These are phyloP conservation scores for Penicillium parvum DNA, from an alignment of 495 filamentous ascomycete species.

Conservation along the genomic window DNA sequence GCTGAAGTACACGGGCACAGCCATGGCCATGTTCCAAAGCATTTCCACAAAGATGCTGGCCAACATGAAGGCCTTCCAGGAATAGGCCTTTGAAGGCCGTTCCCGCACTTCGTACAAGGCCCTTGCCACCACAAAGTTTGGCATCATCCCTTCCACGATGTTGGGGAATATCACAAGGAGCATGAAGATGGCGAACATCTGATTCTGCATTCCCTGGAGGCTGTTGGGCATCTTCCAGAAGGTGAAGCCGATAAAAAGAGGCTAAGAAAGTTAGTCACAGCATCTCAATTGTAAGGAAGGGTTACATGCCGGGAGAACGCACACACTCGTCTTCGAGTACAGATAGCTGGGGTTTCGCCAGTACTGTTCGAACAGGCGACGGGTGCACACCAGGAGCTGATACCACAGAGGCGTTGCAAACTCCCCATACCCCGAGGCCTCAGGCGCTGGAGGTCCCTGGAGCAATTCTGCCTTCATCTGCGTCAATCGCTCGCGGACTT, in stretches of 20 bases:
- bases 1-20: conserved; percentile 38
- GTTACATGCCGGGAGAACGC: too few species aligned
- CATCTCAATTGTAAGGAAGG: too few species aligned
- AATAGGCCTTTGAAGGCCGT: conserved; percentile 45
- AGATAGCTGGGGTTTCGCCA: conserved; percentile 53
- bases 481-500: conserved; percentile 62
- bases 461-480: conserved; percentile 54
- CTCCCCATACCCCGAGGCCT: too few species aligned
- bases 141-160: conserved; percentile 57
- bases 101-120: conserved; percentile 50
- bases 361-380: conserved; percentile 46
- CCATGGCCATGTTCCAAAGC: conserved; percentile 43
- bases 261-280: too few species aligned
- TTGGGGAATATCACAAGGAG: conserved; percentile 69
- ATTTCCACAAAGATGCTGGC: conserved; percentile 48
- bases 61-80: conserved; percentile 49
- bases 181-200: conserved; percentile 79
- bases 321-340: too few species aligned
- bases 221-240: conserved; percentile 68
- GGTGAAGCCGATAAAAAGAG: conserved; percentile 82
- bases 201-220: conserved; percentile 75
- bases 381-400: conserved; percentile 45
- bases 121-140: conserved; percentile 44
- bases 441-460: too few species aligned
- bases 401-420: conserved; percentile 47